Base-by-base conservation (phyloP, 179 eudicot genomes). In the Heliamphora pulchella region DNA sequence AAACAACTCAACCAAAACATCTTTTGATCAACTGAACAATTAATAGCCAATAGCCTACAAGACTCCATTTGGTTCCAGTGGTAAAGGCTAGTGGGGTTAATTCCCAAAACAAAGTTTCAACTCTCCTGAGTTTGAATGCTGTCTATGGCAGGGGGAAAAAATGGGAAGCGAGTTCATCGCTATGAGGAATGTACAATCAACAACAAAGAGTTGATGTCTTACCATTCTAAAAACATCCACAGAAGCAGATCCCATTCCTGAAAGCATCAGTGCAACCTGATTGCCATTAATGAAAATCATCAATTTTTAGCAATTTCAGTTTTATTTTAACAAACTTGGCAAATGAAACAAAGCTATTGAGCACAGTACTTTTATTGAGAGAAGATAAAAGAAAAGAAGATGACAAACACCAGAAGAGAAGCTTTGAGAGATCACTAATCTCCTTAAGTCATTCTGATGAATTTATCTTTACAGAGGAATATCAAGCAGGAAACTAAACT, bases 161-260 rank as follows among this genome's bases (percentile, higher is more conserved):
- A 1, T 31, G 18, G 31, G 54, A 41, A 18, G 75, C 18, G 17
- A 48, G 41, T 71, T 48, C 11, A 48, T 8, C 75, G 6, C 41
- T 8, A 43, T 8, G 58, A 47, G 51, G n/a, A 71, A 48, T 48
- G 43, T 18, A 71, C 58, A 7, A 10, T 53, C 2, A 22, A 74
- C 62, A 53, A 63, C 71, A 7, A 76, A 51, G 44, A 67, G 10
- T 8, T 14, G 57, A 82, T 1, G 66, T 74, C 79, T 78, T 91
- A 95, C 98, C 95, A 87, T 91, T 84, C 97, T 90, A 68, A 95
- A 95, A 65, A 95, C 98, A 88, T 95, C 98, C 65, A 88, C 74
- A 4, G 94, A 83, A 70, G 85, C 90, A 76, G 89, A 71, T 80
- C 98, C 98, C 98, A 95, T 95, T 84, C 98, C 98, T 8, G 98